phyloP scores from a whole-genome alignment of 2,329 filamentous ascomycete genomes.

The Xylaria sp. region DNA sequence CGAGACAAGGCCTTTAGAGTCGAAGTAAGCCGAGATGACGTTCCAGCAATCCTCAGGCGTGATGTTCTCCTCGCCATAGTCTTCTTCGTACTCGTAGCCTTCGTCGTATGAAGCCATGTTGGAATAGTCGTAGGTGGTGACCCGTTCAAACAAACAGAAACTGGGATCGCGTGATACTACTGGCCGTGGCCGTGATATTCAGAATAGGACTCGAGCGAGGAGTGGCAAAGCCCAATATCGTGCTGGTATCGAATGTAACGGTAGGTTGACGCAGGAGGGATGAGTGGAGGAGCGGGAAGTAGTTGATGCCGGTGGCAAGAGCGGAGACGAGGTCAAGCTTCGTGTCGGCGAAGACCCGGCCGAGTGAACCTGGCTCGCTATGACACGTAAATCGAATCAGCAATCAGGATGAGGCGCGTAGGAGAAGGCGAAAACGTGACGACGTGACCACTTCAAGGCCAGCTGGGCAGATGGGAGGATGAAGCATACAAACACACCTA shows the following conservation, averaged over 20 bases:
- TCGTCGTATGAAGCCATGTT: slow-evolving; percentile 54
- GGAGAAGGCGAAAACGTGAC: background rate
- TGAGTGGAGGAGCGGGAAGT: background rate
- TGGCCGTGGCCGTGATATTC: background rate
- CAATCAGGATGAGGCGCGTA: slow-evolving; percentile 1
- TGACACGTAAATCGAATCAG: slow-evolving; percentile 5
- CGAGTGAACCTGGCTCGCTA: slow-evolving; percentile 1
- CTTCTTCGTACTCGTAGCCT: slow-evolving; percentile 62
- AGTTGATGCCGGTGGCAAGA: background rate
- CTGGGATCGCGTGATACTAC: background rate
- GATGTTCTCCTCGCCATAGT: slow-evolving; percentile 68
- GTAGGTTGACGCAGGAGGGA: background rate
- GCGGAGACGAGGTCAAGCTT: background rate
- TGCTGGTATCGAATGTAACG: background rate
- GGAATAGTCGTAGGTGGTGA: background rate
- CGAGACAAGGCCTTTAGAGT: slow-evolving; percentile 89
- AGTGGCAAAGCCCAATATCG: background rate
- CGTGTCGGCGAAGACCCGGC: background rate
- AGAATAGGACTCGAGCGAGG: background rate
- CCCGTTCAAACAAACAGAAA: background rate
- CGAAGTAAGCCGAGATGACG: slow-evolving; percentile 95
- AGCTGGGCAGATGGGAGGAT: background rate
- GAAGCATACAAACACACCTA: slow-evolving; percentile 2
- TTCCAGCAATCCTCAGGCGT: slow-evolving; percentile 98
- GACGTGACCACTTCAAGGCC: background rate